Evolutionary conservation across 768 basidiomycete genomes (phyloP), one percentile per base, ranked within the genome.

Genomic region (Phanerochaete sordida): DNA sequence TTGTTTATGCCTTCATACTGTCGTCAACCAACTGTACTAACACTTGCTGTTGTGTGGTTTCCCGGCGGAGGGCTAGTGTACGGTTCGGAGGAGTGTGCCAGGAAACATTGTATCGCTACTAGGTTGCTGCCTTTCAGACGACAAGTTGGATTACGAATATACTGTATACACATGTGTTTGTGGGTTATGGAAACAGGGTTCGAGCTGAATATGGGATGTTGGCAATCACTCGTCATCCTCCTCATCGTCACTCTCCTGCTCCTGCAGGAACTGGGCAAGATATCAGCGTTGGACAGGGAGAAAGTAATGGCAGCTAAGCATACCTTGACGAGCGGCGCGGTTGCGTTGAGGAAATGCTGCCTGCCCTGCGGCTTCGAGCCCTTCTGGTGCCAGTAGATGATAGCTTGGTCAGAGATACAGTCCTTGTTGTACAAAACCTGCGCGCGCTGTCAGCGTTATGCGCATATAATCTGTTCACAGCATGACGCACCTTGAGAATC

Each of bases 351-450:
- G 81, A 99, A 98, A 73, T 95, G 91, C 73, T 97, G 94, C 70
- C 90, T 87, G 51, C 95, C 96, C 74, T 98, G 93, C 0, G 93
- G 85, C 76, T 94, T 97, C 50, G 95, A 90, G 54, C 97, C 96
- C 76, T 99, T 99, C 77, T 92, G 88, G 75, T 93, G 81, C 96
- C 96, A 99, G 74, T 97, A 98, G 61, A 98, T 90, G 69, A 99
- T 95, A 62, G 95, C 95, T 70, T 95, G 90, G 70, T 95, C 94
- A 57, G 94, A 91, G 66, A 98, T 82, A 75, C 94, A 94, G 68
- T 99, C 96, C 68, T 91, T 87, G 77, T 95, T 95, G 78, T 97
- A 98, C 73, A 98, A 80, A 66, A 95, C 88, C 92, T 94, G 67
- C 45, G 21, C 1, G 1, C 21, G 1, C 35, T 43, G 43, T 62